A percentile compares a stretch with the other conserved stretches of the same genome.
These are phyloP conservation scores for Ophiostoma himal-ulmi DNA, from an alignment of 2,329 filamentous ascomycete genomes.

Conservation along the genomic window DNA sequence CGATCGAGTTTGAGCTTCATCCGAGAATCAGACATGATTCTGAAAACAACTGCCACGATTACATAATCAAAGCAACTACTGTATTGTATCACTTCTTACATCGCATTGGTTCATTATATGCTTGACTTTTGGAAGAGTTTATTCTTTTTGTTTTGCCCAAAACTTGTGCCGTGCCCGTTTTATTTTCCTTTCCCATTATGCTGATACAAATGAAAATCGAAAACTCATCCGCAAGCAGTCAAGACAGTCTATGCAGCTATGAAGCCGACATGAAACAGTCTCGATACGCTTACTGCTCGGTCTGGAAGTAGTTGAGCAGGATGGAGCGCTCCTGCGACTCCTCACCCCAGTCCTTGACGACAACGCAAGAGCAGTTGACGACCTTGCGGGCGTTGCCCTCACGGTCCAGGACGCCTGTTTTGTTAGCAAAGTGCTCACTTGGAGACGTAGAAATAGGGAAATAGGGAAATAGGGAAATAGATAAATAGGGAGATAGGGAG, in stretches of 20 bases:
- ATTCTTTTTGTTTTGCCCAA: constrained; percentile 15
- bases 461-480: neutral
- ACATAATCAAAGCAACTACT: neutral
- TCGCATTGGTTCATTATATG: neutral
- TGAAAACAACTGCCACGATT: neutral
- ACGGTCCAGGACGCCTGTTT: constrained; percentile 90
- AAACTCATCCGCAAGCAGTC: constrained; percentile 11
- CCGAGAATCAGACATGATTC: neutral
- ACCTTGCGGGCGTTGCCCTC: constrained; percentile 99
- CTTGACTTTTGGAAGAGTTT: neutral
- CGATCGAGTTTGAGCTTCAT: neutral
- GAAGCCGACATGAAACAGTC: neutral
- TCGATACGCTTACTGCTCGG: constrained; percentile 57
- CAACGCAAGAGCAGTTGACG: constrained; percentile 99
- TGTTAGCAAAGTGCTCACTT: constrained; percentile 5
- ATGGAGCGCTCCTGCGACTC: constrained; percentile 98
- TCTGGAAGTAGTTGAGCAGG: constrained; percentile 99
- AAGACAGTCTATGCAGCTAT: neutral
- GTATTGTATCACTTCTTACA: neutral
- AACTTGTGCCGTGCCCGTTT: constrained; percentile 15
- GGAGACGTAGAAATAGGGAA: neutral
- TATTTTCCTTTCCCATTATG: constrained; percentile 11
- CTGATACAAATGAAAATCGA: constrained; percentile 14
- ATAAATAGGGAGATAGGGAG: neutral
- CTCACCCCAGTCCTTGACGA: constrained; percentile 99